A percentile compares a stretch with the other conserved stretches of the same genome.
Evolutionary conservation across 768 basidiomycete species (phyloP).

Genomic region (Boletales sp.): DNA sequence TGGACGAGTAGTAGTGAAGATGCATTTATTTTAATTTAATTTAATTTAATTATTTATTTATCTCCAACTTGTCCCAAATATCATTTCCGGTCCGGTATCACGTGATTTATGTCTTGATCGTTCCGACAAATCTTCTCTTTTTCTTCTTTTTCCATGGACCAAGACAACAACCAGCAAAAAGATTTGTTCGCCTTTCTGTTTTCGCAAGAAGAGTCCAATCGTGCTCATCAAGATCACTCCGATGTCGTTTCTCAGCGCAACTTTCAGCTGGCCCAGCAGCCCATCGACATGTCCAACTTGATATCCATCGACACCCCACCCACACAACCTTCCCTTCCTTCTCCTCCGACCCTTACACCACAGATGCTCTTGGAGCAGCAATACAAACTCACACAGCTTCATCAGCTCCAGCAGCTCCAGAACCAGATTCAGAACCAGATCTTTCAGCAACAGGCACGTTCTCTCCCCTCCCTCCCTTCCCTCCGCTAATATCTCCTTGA

Average conservation of each 20-base stretch:
- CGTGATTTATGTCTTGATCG: slow-evolving; percentile 3
- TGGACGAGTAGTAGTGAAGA: slow-evolving; percentile 45
- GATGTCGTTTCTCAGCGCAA: too few relatives aligned
- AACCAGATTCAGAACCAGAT: slow-evolving; percentile 86
- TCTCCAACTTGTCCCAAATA: too few relatives aligned
- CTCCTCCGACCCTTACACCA: slow-evolving; percentile 32
- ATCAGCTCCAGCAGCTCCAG: slow-evolving; percentile 74
- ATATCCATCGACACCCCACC: slow-evolving; percentile 41
- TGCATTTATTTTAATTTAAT: too few relatives aligned
- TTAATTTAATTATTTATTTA: too few relatives aligned
- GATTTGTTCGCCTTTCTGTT: slow-evolving; percentile 35
- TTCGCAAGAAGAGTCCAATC: slow-evolving; percentile 28
- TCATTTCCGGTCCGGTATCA: slow-evolving; percentile 9
- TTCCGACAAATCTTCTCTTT: too few relatives aligned
- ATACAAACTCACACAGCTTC: slow-evolving; percentile 73
- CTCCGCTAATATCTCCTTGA: slow-evolving; percentile 11
- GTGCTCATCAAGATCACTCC: background rate
- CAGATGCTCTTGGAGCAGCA: slow-evolving; percentile 69
- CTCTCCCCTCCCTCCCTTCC: background rate
- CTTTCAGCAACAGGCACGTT: slow-evolving; percentile 81
- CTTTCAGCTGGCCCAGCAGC: slow-evolving; percentile 15
- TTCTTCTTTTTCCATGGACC: background rate
- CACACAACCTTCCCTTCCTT: slow-evolving; percentile 4
- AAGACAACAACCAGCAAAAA: slow-evolving; percentile 33
- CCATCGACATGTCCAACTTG: slow-evolving; percentile 42